Evolutionary conservation across 306 rosid genomes (phyloP), one percentile per base, ranked within the genome.

Genomic region (Prunus mongolica): DNA sequence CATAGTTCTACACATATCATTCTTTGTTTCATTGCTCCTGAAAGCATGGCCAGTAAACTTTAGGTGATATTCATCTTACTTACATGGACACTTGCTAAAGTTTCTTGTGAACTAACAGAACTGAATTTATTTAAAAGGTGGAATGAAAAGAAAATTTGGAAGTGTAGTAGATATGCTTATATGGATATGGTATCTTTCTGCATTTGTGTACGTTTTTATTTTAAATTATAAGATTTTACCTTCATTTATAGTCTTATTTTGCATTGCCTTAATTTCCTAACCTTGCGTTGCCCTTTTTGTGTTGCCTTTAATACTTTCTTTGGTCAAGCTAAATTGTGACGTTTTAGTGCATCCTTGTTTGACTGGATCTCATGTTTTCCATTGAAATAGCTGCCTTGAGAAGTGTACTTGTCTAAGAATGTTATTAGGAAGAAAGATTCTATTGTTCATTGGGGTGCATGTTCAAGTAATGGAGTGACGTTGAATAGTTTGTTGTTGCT

Each of bases 1-100:
- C 45, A 24, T 65, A 44, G 74, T 69, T 66, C 74, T 51, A 3
- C 79, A 75, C 57, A 75, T 74, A 30, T 22, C 73, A 32, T 55
- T 70, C 15, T 68, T 18, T 68, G 54, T 22, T 45, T 15, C 32
- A 24, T 64, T n/a, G 24, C 46, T 69, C 63, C 66, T 72, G 62
- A 60, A 68, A 61, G 11, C 4, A 61, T 61, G 73, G 24, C 57
- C 45, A 15, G 45, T 71, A 28, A 32, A n/a, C 65, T 19, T 19
- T 11, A 22, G 41, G 46, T n/a, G 67, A n/a, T 19, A n/a, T 38
- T 10, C 50, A 41, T 65, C 28, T 65, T 9, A 5, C 41, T n/a
- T 41, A 65, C 18, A 38, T 1, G 51, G 50, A 18, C n/a, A 65
- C 12, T 34, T 65, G 16, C n/a, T 38, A 2, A 34, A 65, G n/a